Base-by-base conservation (phyloP, 495 filamentous ascomycete species). In the Annulohypoxylon bovei region DNA sequence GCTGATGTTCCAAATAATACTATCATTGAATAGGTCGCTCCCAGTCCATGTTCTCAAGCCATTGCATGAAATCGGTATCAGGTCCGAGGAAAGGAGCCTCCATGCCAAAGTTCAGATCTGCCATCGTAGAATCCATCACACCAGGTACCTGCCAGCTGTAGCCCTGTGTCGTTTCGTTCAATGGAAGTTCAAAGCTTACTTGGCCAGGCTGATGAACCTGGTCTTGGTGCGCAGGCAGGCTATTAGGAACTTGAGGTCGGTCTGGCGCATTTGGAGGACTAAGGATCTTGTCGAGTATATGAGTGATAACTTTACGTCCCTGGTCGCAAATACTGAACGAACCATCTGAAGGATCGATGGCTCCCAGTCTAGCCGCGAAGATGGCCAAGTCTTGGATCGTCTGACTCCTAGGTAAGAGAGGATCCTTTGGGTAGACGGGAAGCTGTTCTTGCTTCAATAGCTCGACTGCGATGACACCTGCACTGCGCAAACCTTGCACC, bases 401-500 rank as follows among this genome's bases (percentile, higher is more conserved):
- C 35, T 75, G 72, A 33, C 76, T 78, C 23, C 76, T 71, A 20
- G 76, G 72, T 23, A 79, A 67, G 6, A 77, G 72, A 58, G 81
- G 81, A 6, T 78, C 70, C 64, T 80, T 75, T 6, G 77, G 76
- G 35, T 81, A 77, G 33, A 81, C 81, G 18, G 78, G 79, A 6
- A 77, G 79, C 39, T 76, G 78, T 60, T 83, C 79, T 16, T 80
- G 79, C 58, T 81, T 80, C 3, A 85, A 72, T 9, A 81, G 67
- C 70, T 81, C 81, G 18, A 83, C 79, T 4, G 74, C 76, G 16
- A 85, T 74, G 27, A 83, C 76, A 25, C 79, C 77, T 3, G 81
- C 83, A 50, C 81, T 80, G 4, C 83, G 72, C 27, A 86, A 76
- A 11, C 83, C 82, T 52, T 84, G 83, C 4, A 84, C 66, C 8